A percentile compares a stretch with the other conserved stretches of the same genome.
phyloP scores from a whole-genome alignment of 805 yeast species.

The Candida chauliodis region DNA sequence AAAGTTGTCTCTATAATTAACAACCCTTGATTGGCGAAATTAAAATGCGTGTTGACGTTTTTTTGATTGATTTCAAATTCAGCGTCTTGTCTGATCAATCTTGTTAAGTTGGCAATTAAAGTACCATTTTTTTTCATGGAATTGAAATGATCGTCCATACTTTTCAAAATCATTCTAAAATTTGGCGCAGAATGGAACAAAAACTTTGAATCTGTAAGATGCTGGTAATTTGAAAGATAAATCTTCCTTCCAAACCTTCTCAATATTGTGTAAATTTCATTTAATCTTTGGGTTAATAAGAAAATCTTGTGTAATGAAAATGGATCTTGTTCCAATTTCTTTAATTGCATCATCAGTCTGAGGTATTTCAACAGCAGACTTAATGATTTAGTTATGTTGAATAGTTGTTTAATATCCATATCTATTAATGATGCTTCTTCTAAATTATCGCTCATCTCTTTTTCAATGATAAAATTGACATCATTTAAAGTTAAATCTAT shows the following conservation, averaged over 20 bases:
- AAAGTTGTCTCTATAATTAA: slow-evolving; percentile 26
- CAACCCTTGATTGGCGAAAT: slow-evolving; percentile 40
- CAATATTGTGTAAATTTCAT: slow-evolving; percentile 47
- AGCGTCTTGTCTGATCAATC: slow-evolving; percentile 42
- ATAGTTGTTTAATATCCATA: slow-evolving; percentile 34
- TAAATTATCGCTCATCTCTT: slow-evolving; percentile 15
- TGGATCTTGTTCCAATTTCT: slow-evolving; percentile 14
- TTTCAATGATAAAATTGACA: slow-evolving; percentile 15
- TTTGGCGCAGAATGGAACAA: slow-evolving; percentile 20
- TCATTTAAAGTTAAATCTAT: slow-evolving; percentile 21
- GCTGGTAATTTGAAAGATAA: slow-evolving; percentile 41
- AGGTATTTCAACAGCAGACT: slow-evolving; percentile 23
- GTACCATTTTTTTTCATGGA: slow-evolving; percentile 48
- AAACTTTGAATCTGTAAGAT: slow-evolving; percentile 41
- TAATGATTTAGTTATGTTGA: slow-evolving; percentile 23
- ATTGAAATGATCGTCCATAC: slow-evolving; percentile 37
- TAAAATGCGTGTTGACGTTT: slow-evolving; percentile 35
- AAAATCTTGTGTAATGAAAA: slow-evolving; percentile 45
- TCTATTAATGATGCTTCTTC: slow-evolving; percentile 33
- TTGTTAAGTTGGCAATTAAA: slow-evolving; percentile 45
- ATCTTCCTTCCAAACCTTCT: slow-evolving; percentile 47
- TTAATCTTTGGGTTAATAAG: slow-evolving; percentile 42
- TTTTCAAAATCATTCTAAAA: slow-evolving; percentile 12
- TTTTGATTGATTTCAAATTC: slow-evolving; percentile 31
- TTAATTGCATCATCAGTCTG: slow-evolving; percentile 17